Evolutionary conservation across 202 grass and related monocot species (phyloP).

Genomic region (Zizania palustris): DNA sequence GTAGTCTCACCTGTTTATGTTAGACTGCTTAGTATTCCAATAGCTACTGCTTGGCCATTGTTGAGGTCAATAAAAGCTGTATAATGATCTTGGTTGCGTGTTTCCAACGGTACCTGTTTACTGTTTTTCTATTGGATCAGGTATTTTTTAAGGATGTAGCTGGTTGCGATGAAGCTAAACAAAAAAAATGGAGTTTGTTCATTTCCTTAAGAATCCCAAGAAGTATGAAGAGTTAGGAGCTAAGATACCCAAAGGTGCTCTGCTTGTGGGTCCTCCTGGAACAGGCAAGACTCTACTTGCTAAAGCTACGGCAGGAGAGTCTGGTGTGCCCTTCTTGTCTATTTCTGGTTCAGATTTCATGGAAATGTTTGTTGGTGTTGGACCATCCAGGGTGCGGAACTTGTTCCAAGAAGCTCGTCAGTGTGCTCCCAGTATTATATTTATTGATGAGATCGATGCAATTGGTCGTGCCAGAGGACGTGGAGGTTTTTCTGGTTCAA

Average conservation of each 20-base stretch:
- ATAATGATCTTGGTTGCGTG: no score
- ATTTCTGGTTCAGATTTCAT: slow-evolving; percentile 90
- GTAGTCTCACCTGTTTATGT: no score
- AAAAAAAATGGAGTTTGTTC: slow-evolving; percentile 92
- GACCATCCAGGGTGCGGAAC: slow-evolving; percentile 73
- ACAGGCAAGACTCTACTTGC: slow-evolving; percentile 83
- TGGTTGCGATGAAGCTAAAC: slow-evolving; percentile 83
- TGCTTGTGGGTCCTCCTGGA: slow-evolving; percentile 81
- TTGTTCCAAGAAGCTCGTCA: slow-evolving; percentile 74
- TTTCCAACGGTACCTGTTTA: no score
- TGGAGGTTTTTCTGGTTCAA: slow-evolving; percentile 63
- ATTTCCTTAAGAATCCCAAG: slow-evolving; percentile 77
- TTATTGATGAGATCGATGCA: slow-evolving; percentile 87
- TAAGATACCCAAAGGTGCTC: slow-evolving; percentile 85
- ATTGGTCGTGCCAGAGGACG: slow-evolving; percentile 72
- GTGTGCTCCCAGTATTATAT: slow-evolving; percentile 76
- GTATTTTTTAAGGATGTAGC: slow-evolving; percentile 85
- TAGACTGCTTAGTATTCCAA: no score
- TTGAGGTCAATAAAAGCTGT: no score
- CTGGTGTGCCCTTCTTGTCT: slow-evolving; percentile 74
- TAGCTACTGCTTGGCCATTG: no score
- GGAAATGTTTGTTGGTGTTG: slow-evolving; percentile 91
- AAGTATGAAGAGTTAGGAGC: slow-evolving; percentile 83
- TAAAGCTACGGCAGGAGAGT: slow-evolving; percentile 77
- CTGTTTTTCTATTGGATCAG: slow-evolving; percentile 48